phyloP scores from a whole-genome alignment of 805 yeast genomes.

The Lipomyces anomalus region DNA sequence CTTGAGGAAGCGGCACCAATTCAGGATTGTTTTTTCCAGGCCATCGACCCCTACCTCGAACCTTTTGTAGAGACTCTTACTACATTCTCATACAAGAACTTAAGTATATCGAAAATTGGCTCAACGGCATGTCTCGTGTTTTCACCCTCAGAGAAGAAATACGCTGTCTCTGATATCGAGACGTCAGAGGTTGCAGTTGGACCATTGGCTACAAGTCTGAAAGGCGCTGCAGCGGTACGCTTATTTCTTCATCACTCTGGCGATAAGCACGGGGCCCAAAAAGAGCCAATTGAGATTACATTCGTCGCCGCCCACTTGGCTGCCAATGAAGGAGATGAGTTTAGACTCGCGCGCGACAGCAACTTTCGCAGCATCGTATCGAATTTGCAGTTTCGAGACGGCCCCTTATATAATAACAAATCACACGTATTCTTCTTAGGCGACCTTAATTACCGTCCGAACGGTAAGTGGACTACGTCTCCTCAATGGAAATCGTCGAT shows the following conservation, averaged over 20 bases:
- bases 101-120: constrained; percentile 26
- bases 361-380: constrained; percentile 48
- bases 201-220: constrained; percentile 52
- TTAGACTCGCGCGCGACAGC: constrained; percentile 45
- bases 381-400: constrained; percentile 49
- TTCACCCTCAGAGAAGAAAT: constrained; percentile 27
- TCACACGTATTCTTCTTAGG: constrained; percentile 72
- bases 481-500: constrained; percentile 13
- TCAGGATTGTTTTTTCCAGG: constrained; percentile 30
- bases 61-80: constrained; percentile 27
- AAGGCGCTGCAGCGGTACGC: constrained; percentile 68
- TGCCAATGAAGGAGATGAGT: constrained; percentile 80
- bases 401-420: constrained; percentile 41
- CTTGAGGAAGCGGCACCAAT: constrained; percentile 37
- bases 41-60: constrained; percentile 26
- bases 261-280: constrained; percentile 9
- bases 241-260: constrained; percentile 34
- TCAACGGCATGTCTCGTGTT: constrained; percentile 31
- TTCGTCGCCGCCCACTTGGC: constrained; percentile 67
- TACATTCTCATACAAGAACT: constrained; percentile 3
- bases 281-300: constrained; percentile 41
- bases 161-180: constrained; percentile 31
- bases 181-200: constrained; percentile 41
- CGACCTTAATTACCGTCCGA: constrained; percentile 68
- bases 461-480: not conserved